Evolutionary conservation across 2,329 filamentous ascomycete genomes (phyloP), one percentile per base, ranked within the genome.

Genomic region (Alternaria viburni): DNA sequence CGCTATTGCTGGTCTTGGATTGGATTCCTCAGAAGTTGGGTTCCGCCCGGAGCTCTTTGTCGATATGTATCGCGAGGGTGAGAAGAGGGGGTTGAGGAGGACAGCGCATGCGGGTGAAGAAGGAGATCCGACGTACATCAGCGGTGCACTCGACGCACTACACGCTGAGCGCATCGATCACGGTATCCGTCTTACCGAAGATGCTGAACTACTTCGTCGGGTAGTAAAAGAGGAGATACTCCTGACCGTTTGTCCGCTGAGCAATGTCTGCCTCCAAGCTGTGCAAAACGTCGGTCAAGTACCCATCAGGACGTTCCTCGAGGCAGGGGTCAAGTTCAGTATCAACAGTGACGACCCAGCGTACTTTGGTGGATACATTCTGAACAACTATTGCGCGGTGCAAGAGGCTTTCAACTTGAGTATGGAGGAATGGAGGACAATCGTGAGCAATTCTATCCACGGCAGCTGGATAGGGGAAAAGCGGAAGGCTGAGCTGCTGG

Each of bases 101-200:
- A 94, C 91, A 0, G 88, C 91, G 3, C 91, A 94, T 76, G 91
- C 89, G 3, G 91, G 91, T 56, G 91, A 94, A 77, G 91, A 94
- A 74, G 91, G 90, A 0, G 89, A 90, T 15, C 80, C 89, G 4
- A 83, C 83, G 6, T 93, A 91, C 78, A 89, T 95, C 69, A 80
- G 81, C 23, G 83, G 84, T 25, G 89, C 91, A 2, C 81, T 93
- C 44, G 86, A 91, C 68, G 74, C 83, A 28, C 84, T 93, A 46
- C 82, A 84, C 21, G 87, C 88, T 45, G 81, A 86, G 75, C 86
- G 92, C 45, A 92, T 95, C 72, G 91, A 94, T 75, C 91, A 95
- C 74, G 91, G 91, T 1, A 88, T 92, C 59, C 86, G 87, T 9
- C 83, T 92, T 9, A 83, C 86, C 6, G 84, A 90, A 46, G 88